These are phyloP conservation scores for Nicotiana sylvestris DNA, from an alignment of 257 asterid species.

Conservation along the genomic window DNA sequence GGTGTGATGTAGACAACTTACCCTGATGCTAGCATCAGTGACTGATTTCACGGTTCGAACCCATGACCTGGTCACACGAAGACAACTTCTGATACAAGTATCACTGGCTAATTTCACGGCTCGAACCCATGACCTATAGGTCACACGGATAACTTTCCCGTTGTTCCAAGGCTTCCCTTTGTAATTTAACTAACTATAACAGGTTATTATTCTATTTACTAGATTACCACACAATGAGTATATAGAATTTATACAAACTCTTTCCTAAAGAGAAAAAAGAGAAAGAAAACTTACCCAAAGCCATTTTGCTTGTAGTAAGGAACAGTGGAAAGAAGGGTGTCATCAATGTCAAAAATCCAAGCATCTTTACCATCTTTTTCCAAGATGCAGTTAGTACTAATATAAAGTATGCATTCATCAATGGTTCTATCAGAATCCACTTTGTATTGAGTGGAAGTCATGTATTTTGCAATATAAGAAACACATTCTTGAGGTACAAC, in stretches of 20 bases:
- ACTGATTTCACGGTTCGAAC: too few relatives aligned
- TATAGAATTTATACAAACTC: too few relatives aligned
- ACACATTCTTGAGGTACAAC: conserved; percentile 72
- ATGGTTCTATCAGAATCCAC: conserved; percentile 58
- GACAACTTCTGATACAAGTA: too few relatives aligned
- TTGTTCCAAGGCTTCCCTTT: too few relatives aligned
- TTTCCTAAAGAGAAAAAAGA: background rate
- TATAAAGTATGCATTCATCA: conserved; percentile 45
- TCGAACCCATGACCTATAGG: too few relatives aligned
- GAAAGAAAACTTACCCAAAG: conserved; percentile 44
- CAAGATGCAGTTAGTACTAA: conserved; percentile 40
- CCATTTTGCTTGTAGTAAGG: conserved; percentile 72
- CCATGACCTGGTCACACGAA: too few relatives aligned
- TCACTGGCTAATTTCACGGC: too few relatives aligned
- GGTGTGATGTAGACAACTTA: too few relatives aligned
- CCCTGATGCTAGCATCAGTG: too few relatives aligned
- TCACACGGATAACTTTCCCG: too few relatives aligned
- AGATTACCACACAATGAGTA: too few relatives aligned
- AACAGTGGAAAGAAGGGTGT: conserved; percentile 65
- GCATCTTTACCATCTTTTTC: conserved; percentile 60
- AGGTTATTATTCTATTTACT: too few relatives aligned
- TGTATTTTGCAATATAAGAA: conserved; percentile 48
- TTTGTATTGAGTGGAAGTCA: conserved; percentile 68
- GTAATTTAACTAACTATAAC: background rate
- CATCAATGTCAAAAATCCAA: conserved; percentile 75